phyloP scores from a whole-genome alignment of 202 grass and related monocot species.

The Setaria viridis region DNA sequence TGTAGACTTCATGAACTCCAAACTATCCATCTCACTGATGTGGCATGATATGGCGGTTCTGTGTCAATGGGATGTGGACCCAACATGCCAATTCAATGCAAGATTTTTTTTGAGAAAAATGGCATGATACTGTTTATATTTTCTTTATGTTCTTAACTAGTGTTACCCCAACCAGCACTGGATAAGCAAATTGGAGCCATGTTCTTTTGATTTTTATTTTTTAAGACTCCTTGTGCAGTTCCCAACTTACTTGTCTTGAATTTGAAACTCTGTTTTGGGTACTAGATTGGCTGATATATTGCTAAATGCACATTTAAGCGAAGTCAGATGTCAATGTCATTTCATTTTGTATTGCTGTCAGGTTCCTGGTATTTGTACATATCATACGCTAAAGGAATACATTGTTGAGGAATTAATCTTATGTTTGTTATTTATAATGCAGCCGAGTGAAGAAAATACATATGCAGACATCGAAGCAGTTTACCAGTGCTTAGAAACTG shows the following conservation, averaged over 20 bases:
- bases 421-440: slow-evolving; percentile 52
- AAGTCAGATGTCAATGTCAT: slow-evolving; percentile 27
- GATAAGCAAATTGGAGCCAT: neutral
- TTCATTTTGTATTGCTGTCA: slow-evolving; percentile 35
- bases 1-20: neutral
- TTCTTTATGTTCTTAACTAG: slow-evolving; percentile 22
- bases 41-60: slow-evolving; percentile 13
- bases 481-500: slow-evolving; percentile 90
- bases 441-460: slow-evolving; percentile 93
- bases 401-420: slow-evolving; percentile 30
- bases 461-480: slow-evolving; percentile 99
- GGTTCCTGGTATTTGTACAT: neutral
- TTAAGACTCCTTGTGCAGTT: slow-evolving; percentile 2
- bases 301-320: slow-evolving; percentile 31
- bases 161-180: neutral
- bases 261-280: slow-evolving; percentile 28
- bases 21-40: neutral
- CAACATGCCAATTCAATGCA: neutral
- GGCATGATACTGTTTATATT: neutral
- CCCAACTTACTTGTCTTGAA: neutral
- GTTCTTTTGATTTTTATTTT: slow-evolving; percentile 21
- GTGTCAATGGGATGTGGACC: neutral
- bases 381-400: slow-evolving; percentile 7
- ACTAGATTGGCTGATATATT: slow-evolving; percentile 7
- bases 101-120: neutral